phyloP scores from a whole-genome alignment of 345 rosid species.

The Gossypium ekmanianum region DNA sequence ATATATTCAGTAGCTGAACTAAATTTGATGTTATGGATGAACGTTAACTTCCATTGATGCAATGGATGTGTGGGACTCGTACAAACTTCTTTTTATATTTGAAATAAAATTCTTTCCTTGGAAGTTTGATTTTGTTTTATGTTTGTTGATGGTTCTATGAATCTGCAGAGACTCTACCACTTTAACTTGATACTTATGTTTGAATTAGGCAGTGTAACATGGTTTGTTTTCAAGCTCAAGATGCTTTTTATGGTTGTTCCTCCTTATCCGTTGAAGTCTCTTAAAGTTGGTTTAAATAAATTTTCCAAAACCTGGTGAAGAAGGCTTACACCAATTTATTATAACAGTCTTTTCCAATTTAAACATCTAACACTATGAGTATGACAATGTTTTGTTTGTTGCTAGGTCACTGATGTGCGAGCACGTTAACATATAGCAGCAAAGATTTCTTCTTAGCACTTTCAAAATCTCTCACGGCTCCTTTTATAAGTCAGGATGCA shows the following conservation, averaged over 20 bases:
- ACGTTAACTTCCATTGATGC: neutral
- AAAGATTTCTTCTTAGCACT: neutral
- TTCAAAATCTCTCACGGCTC: constrained; percentile 15
- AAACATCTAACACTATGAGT: constrained; percentile 8
- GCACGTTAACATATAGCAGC: constrained; percentile 2
- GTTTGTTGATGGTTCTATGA: neutral
- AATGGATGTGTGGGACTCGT: neutral
- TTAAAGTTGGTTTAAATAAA: neutral
- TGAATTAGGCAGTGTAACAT: neutral
- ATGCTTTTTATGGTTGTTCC: neutral
- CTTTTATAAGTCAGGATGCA: neutral
- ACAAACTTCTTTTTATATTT: neutral
- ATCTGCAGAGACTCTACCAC: neutral
- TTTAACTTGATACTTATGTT: neutral
- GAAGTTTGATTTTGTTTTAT: neutral
- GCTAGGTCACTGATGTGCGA: constrained; percentile 11
- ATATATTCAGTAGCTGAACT: neutral
- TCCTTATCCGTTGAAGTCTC: neutral
- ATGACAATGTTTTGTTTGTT: neutral
- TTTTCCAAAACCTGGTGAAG: neutral
- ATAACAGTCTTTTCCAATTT: neutral
- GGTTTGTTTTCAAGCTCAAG: neutral
- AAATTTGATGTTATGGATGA: neutral
- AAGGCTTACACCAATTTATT: neutral
- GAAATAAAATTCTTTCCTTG: neutral